A percentile compares a stretch with the other conserved stretches of the same genome.
These are phyloP conservation scores for Leptographium wingfieldii DNA, from an alignment of 2,329 filamentous ascomycete genomes.

Conservation along the genomic window DNA sequence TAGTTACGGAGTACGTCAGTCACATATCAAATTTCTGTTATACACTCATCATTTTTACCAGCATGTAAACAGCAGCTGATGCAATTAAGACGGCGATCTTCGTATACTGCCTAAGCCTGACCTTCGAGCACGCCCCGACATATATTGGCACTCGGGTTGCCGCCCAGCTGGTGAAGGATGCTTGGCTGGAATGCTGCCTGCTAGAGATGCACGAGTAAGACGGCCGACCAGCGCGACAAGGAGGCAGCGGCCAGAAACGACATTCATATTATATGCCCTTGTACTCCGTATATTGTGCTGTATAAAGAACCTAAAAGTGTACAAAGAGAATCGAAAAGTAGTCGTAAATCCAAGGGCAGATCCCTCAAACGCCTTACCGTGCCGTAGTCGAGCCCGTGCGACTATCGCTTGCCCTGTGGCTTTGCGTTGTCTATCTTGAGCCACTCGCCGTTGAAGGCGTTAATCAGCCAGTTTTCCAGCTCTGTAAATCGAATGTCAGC, in stretches of 20 bases:
- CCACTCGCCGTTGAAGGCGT: slow-evolving; percentile 97
- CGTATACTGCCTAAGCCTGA: too few relatives aligned
- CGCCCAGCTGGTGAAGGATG: too few relatives aligned
- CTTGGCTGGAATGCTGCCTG: too few relatives aligned
- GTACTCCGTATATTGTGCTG: background rate
- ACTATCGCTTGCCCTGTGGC: slow-evolving; percentile 22
- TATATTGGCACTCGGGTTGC: background rate
- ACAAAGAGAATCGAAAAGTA: background rate
- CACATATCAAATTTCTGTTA: too few relatives aligned
- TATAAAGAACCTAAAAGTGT: background rate
- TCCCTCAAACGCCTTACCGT: too few relatives aligned
- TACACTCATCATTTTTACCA: too few relatives aligned
- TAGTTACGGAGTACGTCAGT: too few relatives aligned
- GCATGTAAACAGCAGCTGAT: too few relatives aligned
- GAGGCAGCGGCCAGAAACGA: background rate
- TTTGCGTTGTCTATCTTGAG: slow-evolving; percentile 43
- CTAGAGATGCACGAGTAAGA: too few relatives aligned
- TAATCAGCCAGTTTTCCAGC: slow-evolving; percentile 81
- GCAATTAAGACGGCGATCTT: too few relatives aligned
- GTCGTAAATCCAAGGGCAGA: background rate
- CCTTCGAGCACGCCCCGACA: too few relatives aligned
- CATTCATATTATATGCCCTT: background rate
- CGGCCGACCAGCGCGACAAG: too few relatives aligned
- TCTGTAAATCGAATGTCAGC: slow-evolving; percentile 37
- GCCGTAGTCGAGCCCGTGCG: background rate